Conservation (phyloP, 345 rosid species). For the Rhizophora mangle region DNA sequence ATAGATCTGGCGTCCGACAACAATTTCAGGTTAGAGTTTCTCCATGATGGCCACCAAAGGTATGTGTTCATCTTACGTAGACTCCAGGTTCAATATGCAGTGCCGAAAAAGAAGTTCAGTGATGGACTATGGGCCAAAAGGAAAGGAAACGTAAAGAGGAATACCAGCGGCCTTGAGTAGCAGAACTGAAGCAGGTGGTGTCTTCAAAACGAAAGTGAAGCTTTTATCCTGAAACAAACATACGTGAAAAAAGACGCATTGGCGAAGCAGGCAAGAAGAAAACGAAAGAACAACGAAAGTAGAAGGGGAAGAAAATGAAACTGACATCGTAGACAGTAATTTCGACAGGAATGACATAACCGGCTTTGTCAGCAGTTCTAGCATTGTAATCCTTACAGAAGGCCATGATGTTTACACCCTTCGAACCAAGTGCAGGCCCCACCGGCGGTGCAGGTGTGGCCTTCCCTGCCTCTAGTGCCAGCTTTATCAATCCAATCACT, state of each 20-base stretch:
- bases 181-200: conserved; percentile 95
- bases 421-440: conserved; percentile 87
- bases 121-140: too few relatives aligned
- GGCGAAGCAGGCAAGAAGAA: neutral
- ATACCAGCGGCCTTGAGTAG: conserved; percentile 93
- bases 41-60: too few relatives aligned
- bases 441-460: conserved; percentile 97
- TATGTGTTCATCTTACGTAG: too few relatives aligned
- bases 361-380: conserved; percentile 90
- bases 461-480: conserved; percentile 94
- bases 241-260: neutral
- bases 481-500: conserved; percentile 76
- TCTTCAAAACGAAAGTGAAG: conserved; percentile 89
- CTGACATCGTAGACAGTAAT: conserved; percentile 87
- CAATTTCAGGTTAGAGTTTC: too few relatives aligned
- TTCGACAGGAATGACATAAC: conserved; percentile 91
- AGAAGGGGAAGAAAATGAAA: conserved; percentile 4
- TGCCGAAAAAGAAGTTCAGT: too few relatives aligned
- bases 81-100: too few relatives aligned
- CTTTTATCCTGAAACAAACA: conserved; percentile 71
- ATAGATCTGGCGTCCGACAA: too few relatives aligned
- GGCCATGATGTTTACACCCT: conserved; percentile 88
- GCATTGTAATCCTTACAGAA: conserved; percentile 98
- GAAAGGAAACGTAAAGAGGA: neutral
- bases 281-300: neutral